A percentile compares a stretch with the other conserved stretches of the same genome.
Conservation (phyloP, 768 basidiomycete genomes). For the Kwoniella sp. region DNA sequence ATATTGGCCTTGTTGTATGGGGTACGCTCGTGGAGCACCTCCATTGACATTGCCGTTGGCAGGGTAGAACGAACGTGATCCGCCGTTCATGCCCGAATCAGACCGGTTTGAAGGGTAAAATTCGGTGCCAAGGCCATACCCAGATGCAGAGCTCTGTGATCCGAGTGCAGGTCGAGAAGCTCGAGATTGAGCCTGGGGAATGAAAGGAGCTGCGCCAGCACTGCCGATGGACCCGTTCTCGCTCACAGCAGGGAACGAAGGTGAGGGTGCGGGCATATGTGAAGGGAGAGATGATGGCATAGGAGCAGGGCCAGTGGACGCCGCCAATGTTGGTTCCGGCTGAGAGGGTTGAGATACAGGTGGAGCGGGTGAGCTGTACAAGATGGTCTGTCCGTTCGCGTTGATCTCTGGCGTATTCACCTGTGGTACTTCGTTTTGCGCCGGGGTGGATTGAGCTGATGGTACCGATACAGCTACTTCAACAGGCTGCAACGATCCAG, state of each 20-base stretch:
- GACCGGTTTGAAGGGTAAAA: slow-evolving; percentile 9
- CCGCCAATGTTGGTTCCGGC: background rate
- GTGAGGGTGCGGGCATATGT: slow-evolving; percentile 10
- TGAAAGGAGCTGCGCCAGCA: slow-evolving; percentile 7
- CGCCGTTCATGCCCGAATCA: slow-evolving; percentile 2
- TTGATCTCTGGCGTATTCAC: slow-evolving; percentile 14
- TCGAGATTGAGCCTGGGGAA: background rate
- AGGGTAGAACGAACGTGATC: slow-evolving; percentile 12
- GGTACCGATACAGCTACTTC: slow-evolving; percentile 11
- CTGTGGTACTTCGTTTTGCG: background rate
- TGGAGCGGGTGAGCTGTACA: slow-evolving; percentile 15
- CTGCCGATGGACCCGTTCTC: slow-evolving; percentile 34
- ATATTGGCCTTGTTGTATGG: background rate
- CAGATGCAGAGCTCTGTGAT: slow-evolving; percentile 3
- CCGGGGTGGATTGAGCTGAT: background rate
- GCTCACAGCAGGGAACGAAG: slow-evolving; percentile 20
- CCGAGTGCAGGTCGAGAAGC: slow-evolving; percentile 2
- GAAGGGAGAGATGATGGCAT: background rate
- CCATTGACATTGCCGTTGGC: slow-evolving; percentile 1
- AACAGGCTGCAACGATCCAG: slow-evolving; percentile 25
- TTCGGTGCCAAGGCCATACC: background rate
- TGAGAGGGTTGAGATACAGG: background rate
- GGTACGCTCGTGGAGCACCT: slow-evolving; percentile 8
- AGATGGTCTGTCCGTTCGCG: slow-evolving; percentile 14
- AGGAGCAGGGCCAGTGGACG: background rate